These are phyloP conservation scores for Heliosperma pusillum DNA, from an alignment of 148 eudicot species.

Conservation along the genomic window DNA sequence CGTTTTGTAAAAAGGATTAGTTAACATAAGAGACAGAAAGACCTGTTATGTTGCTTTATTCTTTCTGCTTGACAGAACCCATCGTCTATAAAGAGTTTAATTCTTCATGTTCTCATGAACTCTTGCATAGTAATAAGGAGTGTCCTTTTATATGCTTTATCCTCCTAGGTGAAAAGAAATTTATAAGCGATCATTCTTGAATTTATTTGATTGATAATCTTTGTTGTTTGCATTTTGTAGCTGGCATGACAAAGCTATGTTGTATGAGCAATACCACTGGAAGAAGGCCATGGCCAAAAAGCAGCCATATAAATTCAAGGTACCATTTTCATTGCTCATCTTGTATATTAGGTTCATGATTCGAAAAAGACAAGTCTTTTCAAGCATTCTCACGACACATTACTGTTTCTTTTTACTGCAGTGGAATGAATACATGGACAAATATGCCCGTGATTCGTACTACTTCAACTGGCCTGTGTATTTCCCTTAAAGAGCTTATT, in stretches of 20 bases:
- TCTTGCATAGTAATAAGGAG: too few species aligned
- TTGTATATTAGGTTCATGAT: background rate
- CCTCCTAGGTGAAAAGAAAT: background rate
- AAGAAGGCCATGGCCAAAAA: slow-evolving; percentile 72
- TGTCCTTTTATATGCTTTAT: background rate
- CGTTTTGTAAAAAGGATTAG: background rate
- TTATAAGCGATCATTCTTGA: background rate
- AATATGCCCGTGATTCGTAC: slow-evolving; percentile 67
- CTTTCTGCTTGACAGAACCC: background rate
- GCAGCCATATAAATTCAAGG: slow-evolving; percentile 72
- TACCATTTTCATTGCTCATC: slow-evolving; percentile 14
- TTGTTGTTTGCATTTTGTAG: slow-evolving; percentile 36
- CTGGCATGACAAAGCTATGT: slow-evolving; percentile 94
- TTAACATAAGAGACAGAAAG: background rate
- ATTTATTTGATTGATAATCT: slow-evolving; percentile 9
- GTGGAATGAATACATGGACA: slow-evolving; percentile 78
- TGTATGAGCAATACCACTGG: slow-evolving; percentile 89
- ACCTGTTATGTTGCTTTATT: background rate
- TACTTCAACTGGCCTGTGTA: slow-evolving; percentile 84
- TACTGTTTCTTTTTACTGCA: slow-evolving; percentile 33
- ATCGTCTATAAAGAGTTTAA: background rate
- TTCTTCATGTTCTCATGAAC: too few species aligned
- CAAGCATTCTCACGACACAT: background rate
- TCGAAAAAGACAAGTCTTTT: background rate
- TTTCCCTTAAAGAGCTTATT: slow-evolving; percentile 43